Percentiles rank a stretch among this genome's conserved stretches.
These are phyloP conservation scores for Eucalyptus camaldulensis DNA, from an alignment of 345 rosid species.

Conservation along the genomic window DNA sequence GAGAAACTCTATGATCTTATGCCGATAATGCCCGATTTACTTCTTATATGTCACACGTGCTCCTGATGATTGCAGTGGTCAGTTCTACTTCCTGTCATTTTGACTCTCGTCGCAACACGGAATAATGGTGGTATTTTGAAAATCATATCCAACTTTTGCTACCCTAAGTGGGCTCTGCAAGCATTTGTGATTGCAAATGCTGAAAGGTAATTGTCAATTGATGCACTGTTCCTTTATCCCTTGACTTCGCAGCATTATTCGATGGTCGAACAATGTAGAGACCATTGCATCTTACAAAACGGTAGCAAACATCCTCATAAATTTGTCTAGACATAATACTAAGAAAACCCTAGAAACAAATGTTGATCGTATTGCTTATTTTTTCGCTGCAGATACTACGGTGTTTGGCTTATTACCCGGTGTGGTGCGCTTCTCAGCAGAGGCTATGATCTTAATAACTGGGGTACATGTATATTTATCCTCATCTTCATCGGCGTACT, in stretches of 20 bases:
- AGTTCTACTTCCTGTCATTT: constrained; percentile 92
- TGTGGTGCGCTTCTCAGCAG: constrained; percentile 52
- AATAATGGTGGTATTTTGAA: constrained; percentile 16
- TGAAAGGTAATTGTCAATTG: constrained; percentile 28
- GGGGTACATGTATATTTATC: constrained; percentile 48
- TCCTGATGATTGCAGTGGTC: constrained; percentile 48
- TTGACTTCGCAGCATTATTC: not conserved
- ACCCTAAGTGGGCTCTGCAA: constrained; percentile 83
- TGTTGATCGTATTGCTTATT: not conserved
- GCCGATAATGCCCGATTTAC: not conserved
- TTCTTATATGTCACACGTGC: not conserved
- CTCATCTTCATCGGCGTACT: constrained; percentile 39
- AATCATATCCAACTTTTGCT: constrained; percentile 45
- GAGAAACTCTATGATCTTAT: not conserved
- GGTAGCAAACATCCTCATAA: not conserved
- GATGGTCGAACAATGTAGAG: not conserved
- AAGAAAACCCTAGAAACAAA: not conserved
- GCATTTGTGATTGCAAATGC: constrained; percentile 84
- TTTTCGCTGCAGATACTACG: constrained; percentile 39
- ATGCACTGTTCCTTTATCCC: not conserved
- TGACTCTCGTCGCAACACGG: constrained; percentile 77
- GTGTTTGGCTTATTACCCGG: constrained; percentile 90
- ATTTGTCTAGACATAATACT: not conserved
- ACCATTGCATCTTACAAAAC: not conserved
- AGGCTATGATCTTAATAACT: constrained; percentile 49